These are phyloP conservation scores for Aristolochia fimbriata DNA, from an alignment of 164 flowering plant species.

Conservation along the genomic window DNA sequence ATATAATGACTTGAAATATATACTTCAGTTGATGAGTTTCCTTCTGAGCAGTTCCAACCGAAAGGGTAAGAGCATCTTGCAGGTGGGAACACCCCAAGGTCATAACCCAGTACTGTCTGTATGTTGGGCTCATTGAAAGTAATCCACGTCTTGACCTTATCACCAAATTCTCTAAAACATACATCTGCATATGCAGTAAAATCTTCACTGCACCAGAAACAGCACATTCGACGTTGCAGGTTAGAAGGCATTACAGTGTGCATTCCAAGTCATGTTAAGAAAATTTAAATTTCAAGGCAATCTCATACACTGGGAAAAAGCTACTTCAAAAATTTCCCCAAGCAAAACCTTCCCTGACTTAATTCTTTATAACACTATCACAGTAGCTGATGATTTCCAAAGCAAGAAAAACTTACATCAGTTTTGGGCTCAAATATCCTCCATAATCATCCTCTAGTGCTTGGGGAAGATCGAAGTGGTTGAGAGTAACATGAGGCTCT, in stretches of 20 bases:
- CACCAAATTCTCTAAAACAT: conserved; percentile 11
- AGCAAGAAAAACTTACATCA: conserved; percentile 9
- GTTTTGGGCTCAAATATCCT: conserved; percentile 13
- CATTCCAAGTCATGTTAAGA: neutral
- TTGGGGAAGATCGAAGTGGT: conserved; percentile 16
- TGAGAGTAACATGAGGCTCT: conserved; percentile 15
- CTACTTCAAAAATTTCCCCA: no score
- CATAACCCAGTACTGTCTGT: conserved; percentile 4
- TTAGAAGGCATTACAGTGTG: no score
- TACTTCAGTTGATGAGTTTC: conserved; percentile 10
- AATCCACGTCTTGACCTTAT: conserved; percentile 7
- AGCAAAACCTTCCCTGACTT: neutral
- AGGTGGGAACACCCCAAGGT: conserved; percentile 7
- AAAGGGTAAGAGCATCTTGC: conserved; percentile 7
- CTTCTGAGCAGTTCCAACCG: conserved; percentile 6
- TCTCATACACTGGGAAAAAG: no score
- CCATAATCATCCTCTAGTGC: conserved; percentile 17
- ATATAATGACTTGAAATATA: conserved; percentile 10
- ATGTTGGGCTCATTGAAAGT: conserved; percentile 13
- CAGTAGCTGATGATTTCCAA: neutral
- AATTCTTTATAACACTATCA: no score
- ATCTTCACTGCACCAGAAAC: conserved; percentile 9
- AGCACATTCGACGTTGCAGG: neutral
- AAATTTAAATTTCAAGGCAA: no score
- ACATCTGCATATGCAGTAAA: conserved; percentile 12